Evolutionary conservation across 2,329 filamentous ascomycete genomes (phyloP).

Genomic region (Elsinoe batatas): DNA sequence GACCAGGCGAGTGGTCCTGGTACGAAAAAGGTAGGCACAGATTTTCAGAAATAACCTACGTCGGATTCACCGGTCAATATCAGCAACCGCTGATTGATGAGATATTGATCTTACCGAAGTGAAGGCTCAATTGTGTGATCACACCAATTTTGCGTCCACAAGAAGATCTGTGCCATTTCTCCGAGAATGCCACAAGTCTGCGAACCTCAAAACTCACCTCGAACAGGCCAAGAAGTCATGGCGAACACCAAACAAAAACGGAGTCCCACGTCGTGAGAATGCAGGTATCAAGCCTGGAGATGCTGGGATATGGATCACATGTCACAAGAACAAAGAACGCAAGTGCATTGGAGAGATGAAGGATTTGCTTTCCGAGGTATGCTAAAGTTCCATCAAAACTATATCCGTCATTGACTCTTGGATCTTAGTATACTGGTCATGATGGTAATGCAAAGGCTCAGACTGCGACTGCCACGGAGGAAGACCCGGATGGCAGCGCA

Average conservation of each 20-base stretch:
- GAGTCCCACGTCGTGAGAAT: not conserved
- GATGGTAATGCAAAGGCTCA: slow-evolving; percentile 3
- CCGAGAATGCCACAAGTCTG: not conserved
- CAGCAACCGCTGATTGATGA: too few relatives aligned
- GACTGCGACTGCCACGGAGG: slow-evolving; percentile 23
- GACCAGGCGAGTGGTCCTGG: not conserved
- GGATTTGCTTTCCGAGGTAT: slow-evolving; percentile 48
- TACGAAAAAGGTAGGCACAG: slow-evolving; percentile 6
- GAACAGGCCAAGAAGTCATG: slow-evolving; percentile 11
- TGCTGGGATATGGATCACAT: slow-evolving; percentile 68
- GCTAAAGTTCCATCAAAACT: not conserved
- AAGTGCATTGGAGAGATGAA: slow-evolving; percentile 60
- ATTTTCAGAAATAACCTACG: not conserved
- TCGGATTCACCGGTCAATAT: not conserved
- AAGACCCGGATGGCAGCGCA: slow-evolving; percentile 26
- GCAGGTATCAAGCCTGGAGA: slow-evolving; percentile 54
- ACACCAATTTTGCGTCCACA: too few relatives aligned
- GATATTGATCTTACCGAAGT: too few relatives aligned
- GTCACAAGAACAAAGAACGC: slow-evolving; percentile 59
- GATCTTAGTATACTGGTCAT: slow-evolving; percentile 4
- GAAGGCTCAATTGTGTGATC: too few relatives aligned
- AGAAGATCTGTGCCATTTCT: too few relatives aligned
- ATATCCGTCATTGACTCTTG: not conserved
- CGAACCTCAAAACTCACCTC: not conserved
- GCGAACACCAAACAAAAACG: slow-evolving; percentile 10